These are phyloP conservation scores for Sorghum bicolor DNA, from an alignment of 176 grass and related monocot genomes.

Conservation along the genomic window DNA sequence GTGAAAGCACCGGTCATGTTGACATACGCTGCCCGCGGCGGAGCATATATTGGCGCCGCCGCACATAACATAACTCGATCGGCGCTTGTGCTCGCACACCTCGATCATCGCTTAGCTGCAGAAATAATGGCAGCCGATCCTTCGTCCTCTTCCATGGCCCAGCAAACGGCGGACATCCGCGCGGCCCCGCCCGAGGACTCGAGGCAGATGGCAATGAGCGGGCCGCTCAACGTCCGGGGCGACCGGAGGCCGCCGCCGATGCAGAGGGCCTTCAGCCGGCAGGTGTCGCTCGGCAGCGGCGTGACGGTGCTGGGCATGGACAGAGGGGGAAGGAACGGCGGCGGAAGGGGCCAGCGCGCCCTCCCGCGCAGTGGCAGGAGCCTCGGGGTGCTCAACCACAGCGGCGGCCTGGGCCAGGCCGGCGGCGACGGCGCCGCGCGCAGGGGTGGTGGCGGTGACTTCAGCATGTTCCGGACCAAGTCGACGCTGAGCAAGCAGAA, in stretches of 20 bases:
- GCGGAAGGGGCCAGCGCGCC: slow-evolving; percentile 29
- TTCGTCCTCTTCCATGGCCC: slow-evolving; percentile 27
- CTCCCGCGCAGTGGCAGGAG: slow-evolving; percentile 81
- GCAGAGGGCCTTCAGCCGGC: slow-evolving; percentile 56
- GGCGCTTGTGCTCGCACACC: not conserved
- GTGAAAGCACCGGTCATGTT: slow-evolving; percentile 39
- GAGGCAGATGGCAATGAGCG: slow-evolving; percentile 42
- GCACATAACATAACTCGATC: not conserved
- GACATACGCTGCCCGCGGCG: not conserved
- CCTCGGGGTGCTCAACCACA: slow-evolving; percentile 56
- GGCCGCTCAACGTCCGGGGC: slow-evolving; percentile 44
- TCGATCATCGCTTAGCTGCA: not conserved
- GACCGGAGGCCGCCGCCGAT: slow-evolving; percentile 42
- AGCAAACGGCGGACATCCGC: slow-evolving; percentile 46
- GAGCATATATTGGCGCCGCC: slow-evolving; percentile 20
- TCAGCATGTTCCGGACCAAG: slow-evolving; percentile 96
- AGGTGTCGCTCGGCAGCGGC: slow-evolving; percentile 82
- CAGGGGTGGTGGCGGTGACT: slow-evolving; percentile 48
- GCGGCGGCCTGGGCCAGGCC: slow-evolving; percentile 2
- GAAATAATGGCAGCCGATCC: slow-evolving; percentile 58
- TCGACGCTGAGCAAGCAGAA: slow-evolving; percentile 85
- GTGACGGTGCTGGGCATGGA: slow-evolving; percentile 74
- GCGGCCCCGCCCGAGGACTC: slow-evolving; percentile 21
- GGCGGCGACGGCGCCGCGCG: slow-evolving; percentile 26
- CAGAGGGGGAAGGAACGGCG: slow-evolving; percentile 29